Base-by-base conservation (phyloP, 306 rosid species). In the Gynostemma pentaphyllum region DNA sequence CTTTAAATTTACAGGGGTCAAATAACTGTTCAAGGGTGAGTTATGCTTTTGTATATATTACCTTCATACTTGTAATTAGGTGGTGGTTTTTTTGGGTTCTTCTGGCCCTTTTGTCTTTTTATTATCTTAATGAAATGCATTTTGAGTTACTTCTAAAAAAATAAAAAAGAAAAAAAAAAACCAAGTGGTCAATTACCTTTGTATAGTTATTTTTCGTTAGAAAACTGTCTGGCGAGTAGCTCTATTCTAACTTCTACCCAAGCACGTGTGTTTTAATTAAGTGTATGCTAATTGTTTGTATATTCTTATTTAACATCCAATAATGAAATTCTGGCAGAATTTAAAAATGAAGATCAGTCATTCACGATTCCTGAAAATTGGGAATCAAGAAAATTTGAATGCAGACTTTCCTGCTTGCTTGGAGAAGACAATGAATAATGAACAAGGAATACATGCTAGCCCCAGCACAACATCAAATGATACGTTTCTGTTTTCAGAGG, bases 321-420 rank as follows among this genome's bases (percentile, higher is more conserved):
- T 68, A 72, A 28, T 47, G 27, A 46, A 30, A 50, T 24, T 70
- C 23, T 50, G 68, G 76, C 88, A 94, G 99, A 94, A 88, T 80
- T 74, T 94, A 77, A 94, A 94, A 78, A 78, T 94, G 87, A 94
- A 84, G 84, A 76, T 94, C 74, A 94, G 87, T 73, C 85, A 86
- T 80, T 86, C 95, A 44, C 83, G 94, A 78, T 94, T 88, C 73
- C 40, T 94, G 68, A 81, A 67, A 67, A 64, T 84, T 49, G 99
- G 97, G 74, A 76, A 72, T 60, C 84, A 15, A 71, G 94, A 76
- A 73, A 77, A 72, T 74, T 72, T 75, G 73, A 73, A 78, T 55
- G 34, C 69, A 36, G 82, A 82, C 47, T 85, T 88, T 81, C 95
- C 97, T 62, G 76, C 84, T 55, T 82, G 95, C 79, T 69, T 88